Conservation (phyloP, 129 eudicot species). For the Flaveria ramosissima region DNA sequence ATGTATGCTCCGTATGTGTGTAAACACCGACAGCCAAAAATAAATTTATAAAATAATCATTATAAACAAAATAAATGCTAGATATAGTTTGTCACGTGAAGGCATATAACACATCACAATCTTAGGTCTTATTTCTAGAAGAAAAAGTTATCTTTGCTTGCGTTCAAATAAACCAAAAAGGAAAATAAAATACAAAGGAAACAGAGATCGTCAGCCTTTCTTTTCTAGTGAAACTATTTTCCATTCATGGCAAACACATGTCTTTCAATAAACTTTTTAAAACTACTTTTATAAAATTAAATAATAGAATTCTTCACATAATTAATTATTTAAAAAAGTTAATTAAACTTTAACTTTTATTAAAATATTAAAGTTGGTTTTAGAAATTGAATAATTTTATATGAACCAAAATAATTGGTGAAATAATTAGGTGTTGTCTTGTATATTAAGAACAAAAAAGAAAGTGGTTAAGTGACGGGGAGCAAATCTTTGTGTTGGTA, state of each 20-base stretch:
- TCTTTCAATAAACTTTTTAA: neutral
- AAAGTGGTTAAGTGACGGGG: slow-evolving; percentile 38
- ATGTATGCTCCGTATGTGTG: too few relatives aligned
- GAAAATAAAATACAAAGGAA: slow-evolving; percentile 26
- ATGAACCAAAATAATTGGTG: slow-evolving; percentile 1
- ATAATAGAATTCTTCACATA: too few relatives aligned
- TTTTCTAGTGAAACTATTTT: slow-evolving; percentile 30
- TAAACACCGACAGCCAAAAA: slow-evolving; percentile 6
- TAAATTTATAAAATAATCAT: neutral
- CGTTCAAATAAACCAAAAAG: slow-evolving; percentile 25
- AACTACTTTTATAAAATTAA: too few relatives aligned
- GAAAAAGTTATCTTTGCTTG: slow-evolving; percentile 31
- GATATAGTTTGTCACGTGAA: slow-evolving; percentile 37
- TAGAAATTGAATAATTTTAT: neutral
- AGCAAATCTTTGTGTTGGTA: slow-evolving; percentile 40
- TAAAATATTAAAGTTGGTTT: neutral
- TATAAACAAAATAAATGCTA: neutral
- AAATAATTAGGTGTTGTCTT: slow-evolving; percentile 19
- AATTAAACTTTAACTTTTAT: neutral
- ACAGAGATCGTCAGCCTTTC: slow-evolving; percentile 36
- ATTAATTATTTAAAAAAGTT: neutral
- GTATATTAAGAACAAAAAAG: slow-evolving; percentile 30
- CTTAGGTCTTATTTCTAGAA: slow-evolving; percentile 26
- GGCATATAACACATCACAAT: slow-evolving; percentile 27
- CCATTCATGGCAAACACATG: slow-evolving; percentile 16